Evolutionary conservation across 192 early-diverging fungal species (phyloP).

Genomic region (Spizellomyces punctatus): DNA sequence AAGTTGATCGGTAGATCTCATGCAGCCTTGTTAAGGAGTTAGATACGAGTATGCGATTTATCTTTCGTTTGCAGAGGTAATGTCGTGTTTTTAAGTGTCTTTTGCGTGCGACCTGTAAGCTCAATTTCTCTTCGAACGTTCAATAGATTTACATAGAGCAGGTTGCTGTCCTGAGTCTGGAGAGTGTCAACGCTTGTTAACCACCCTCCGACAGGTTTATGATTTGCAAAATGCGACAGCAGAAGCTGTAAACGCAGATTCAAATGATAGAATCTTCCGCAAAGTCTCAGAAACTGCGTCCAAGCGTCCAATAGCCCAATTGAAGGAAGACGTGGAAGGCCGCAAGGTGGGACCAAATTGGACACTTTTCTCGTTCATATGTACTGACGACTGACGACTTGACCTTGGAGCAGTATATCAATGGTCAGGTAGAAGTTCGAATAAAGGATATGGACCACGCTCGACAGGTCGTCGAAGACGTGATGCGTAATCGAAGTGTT

Average conservation of each 20-base stretch:
- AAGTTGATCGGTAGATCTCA: not conserved
- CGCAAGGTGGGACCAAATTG: constrained; percentile 10
- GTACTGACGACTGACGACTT: not conserved
- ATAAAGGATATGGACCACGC: constrained; percentile 13
- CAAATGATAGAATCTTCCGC: constrained; percentile 2
- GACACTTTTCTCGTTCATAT: not conserved
- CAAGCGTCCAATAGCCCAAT: constrained; percentile 10
- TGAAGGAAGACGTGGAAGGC: constrained; percentile 24
- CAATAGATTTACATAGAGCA: constrained; percentile 22
- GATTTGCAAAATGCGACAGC: constrained; percentile 2
- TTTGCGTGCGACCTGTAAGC: not conserved
- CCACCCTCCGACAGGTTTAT: not conserved
- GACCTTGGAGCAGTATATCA: constrained; percentile 12
- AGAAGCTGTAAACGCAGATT: not conserved
- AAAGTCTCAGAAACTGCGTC: not conserved
- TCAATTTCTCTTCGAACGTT: not conserved
- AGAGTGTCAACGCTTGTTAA: not conserved
- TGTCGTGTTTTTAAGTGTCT: not conserved
- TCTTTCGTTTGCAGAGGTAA: constrained; percentile 32
- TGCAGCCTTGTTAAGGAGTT: not conserved
- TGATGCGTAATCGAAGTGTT: constrained; percentile 11
- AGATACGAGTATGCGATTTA: constrained; percentile 19
- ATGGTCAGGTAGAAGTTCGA: constrained; percentile 18
- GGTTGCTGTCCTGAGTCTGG: not conserved
- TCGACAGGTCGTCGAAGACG: not conserved